A percentile compares a stretch with the other conserved stretches of the same genome.
These are phyloP conservation scores for Candida sp. DNA, from an alignment of 1,139 yeast species.

Conservation along the genomic window DNA sequence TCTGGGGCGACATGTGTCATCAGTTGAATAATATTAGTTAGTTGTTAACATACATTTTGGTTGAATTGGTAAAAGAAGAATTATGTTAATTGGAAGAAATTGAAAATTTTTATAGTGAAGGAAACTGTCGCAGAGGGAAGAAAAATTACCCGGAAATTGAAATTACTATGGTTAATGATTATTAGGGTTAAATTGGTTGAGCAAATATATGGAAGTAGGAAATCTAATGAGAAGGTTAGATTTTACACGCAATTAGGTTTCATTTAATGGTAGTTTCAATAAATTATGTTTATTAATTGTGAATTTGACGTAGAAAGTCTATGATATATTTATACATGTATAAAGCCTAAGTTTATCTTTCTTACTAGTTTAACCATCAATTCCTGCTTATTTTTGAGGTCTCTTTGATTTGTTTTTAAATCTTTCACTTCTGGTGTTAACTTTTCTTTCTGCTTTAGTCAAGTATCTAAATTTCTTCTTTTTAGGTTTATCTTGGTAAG, in stretches of 20 bases:
- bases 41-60: slow-evolving; percentile 1
- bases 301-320: neutral
- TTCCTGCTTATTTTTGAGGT: neutral
- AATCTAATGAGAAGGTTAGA: too few relatives aligned
- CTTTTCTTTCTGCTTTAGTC: slow-evolving; percentile 73
- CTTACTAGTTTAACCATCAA: too few relatives aligned
- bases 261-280: too few relatives aligned
- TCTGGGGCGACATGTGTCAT: slow-evolving; percentile 58
- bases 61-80: neutral
- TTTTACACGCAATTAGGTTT: too few relatives aligned
- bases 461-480: slow-evolving; percentile 88
- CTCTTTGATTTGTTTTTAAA: slow-evolving; percentile 15
- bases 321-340: neutral
- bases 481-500: slow-evolving; percentile 29
- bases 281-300: too few relatives aligned
- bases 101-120: neutral
- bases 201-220: too few relatives aligned
- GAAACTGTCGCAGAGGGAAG: neutral
- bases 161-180: neutral
- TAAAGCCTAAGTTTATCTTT: too few relatives aligned
- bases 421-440: slow-evolving; percentile 59
- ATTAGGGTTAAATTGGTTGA: neutral
- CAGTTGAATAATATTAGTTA: slow-evolving; percentile 15
- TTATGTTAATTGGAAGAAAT: too few relatives aligned
- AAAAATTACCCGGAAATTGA: neutral